These are phyloP conservation scores for Heterobasidion occidentale DNA, from an alignment of 1,284 basidiomycete species.

Conservation along the genomic window DNA sequence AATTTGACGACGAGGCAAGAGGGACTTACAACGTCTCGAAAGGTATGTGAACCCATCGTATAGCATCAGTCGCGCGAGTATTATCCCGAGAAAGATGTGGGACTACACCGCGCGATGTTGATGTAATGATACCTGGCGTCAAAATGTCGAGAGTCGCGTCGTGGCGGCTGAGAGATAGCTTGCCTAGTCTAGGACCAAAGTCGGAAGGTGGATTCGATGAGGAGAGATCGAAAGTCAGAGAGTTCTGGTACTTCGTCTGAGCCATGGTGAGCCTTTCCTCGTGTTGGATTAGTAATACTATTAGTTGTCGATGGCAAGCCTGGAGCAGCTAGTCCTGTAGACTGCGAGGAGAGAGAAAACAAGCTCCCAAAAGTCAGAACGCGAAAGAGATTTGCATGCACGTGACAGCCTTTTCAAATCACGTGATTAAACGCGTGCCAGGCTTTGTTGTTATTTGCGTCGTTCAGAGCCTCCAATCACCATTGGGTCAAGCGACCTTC, in stretches of 20 bases:
- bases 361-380: background rate
- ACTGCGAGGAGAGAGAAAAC: too few relatives aligned
- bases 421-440: background rate
- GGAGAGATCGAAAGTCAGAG: conserved; percentile 6
- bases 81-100: conserved; percentile 71
- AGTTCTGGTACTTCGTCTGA: background rate
- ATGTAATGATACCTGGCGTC: conserved; percentile 55
- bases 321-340: background rate
- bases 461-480: background rate
- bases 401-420: too few relatives aligned
- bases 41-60: conserved; percentile 59
- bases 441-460: background rate
- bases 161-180: conserved; percentile 9
- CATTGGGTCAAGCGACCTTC: too few relatives aligned
- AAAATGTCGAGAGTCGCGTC: conserved; percentile 25
- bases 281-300: too few relatives aligned
- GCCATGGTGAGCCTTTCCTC: background rate
- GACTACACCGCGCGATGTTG: conserved; percentile 64
- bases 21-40: conserved; percentile 73
- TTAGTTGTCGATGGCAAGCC: too few relatives aligned
- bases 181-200: conserved; percentile 14
- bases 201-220: background rate
- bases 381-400: background rate
- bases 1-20: too few relatives aligned
- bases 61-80: conserved; percentile 33